phyloP scores from a whole-genome alignment of 106 monocot genomes.

The Platanthera guangdongensis region DNA sequence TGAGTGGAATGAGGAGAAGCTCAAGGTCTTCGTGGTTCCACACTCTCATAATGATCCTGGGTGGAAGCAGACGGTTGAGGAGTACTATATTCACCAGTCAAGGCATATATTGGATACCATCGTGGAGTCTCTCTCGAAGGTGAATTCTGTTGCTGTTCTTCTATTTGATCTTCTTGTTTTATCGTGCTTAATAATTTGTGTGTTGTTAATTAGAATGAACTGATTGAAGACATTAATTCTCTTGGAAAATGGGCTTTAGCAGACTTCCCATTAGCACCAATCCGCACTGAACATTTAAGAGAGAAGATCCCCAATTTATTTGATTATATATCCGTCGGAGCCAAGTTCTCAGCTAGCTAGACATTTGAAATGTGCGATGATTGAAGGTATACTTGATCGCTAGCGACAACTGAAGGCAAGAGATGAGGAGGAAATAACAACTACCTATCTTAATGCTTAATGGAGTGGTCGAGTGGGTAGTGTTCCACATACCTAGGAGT shows the following conservation, averaged over 20 bases:
- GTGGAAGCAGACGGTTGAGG: constrained; percentile 88
- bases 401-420: no score
- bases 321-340: no score
- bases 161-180: background rate
- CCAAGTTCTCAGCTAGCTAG: no score
- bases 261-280: no score
- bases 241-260: background rate
- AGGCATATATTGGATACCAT: constrained; percentile 80
- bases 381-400: no score
- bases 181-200: background rate
- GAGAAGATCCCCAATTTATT: no score
- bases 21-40: constrained; percentile 94
- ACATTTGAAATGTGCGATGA: no score
- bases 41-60: constrained; percentile 99
- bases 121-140: constrained; percentile 84
- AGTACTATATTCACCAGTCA: constrained; percentile 81
- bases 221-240: background rate
- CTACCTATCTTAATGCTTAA: no score
- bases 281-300: no score
- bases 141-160: constrained; percentile 2
- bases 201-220: background rate
- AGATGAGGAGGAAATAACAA: no score
- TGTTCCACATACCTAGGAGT: no score
- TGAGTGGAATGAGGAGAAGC: constrained; percentile 87
- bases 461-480: no score